These are phyloP conservation scores for Backusella westeae DNA, from an alignment of 192 early-diverging fungal species.

Conservation along the genomic window DNA sequence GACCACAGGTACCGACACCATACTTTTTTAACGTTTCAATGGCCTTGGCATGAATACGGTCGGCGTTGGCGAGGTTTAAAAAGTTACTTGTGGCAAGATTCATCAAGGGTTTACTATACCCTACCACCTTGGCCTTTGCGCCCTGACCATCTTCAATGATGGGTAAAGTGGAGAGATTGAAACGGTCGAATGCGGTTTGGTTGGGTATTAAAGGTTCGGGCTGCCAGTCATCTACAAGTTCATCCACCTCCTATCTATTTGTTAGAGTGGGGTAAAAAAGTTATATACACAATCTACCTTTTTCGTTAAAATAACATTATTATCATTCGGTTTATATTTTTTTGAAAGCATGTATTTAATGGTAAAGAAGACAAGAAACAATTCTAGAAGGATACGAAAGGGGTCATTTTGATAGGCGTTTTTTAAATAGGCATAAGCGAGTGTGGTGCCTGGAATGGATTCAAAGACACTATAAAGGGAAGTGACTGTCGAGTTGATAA, in stretches of 20 bases:
- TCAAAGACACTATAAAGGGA: conserved; percentile 36
- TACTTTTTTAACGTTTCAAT: conserved; percentile 86
- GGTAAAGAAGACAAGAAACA: conserved; percentile 80
- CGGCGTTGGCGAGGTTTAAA: conserved; percentile 74
- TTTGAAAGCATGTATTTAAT: conserved; percentile 86
- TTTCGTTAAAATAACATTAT: conserved; percentile 75
- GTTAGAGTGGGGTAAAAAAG: neutral
- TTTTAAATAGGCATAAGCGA: conserved; percentile 78
- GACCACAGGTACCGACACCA: conserved; percentile 97
- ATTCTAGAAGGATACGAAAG: conserved; percentile 85
- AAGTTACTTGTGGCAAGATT: conserved; percentile 94
- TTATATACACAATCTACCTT: conserved; percentile 49
- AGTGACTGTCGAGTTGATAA: conserved; percentile 47
- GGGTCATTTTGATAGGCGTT: conserved; percentile 95
- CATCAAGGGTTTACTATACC: conserved; percentile 59
- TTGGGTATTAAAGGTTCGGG: conserved; percentile 88
- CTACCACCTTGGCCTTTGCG: conserved; percentile 60
- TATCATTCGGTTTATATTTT: conserved; percentile 76
- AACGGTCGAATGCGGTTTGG: conserved; percentile 64
- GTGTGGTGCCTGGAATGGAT: conserved; percentile 69
- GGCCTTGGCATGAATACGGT: conserved; percentile 81
- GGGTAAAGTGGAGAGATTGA: conserved; percentile 77
- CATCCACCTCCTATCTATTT: conserved; percentile 82
- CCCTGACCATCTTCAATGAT: conserved; percentile 67
- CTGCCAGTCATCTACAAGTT: conserved; percentile 92